These are phyloP conservation scores for Colletotrichum camelliae DNA, from an alignment of 2,329 filamentous ascomycete species.

Conservation along the genomic window DNA sequence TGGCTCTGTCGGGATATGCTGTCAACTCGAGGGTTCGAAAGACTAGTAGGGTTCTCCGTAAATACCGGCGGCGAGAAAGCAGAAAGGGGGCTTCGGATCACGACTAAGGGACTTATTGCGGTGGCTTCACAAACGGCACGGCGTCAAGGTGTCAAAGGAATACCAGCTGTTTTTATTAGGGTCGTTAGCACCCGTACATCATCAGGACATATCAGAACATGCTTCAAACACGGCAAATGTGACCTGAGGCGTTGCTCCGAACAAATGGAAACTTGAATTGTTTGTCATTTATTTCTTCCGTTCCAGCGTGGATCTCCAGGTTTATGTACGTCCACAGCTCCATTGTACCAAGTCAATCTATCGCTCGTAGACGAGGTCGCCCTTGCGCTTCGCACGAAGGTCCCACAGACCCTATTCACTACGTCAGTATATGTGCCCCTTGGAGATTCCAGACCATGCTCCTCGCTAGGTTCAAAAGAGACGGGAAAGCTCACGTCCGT, in stretches of 20 bases:
- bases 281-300: background rate
- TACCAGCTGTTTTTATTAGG: background rate
- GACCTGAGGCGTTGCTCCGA: background rate
- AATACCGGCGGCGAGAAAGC: background rate
- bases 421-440: slow-evolving; percentile 2
- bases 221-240: background rate
- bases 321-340: slow-evolving; percentile 46
- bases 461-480: background rate
- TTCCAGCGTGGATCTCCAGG: background rate
- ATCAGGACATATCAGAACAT: background rate
- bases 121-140: background rate
- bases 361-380: slow-evolving; percentile 83
- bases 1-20: background rate
- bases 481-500: slow-evolving; percentile 74
- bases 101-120: background rate
- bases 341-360: slow-evolving; percentile 43
- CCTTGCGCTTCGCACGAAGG: slow-evolving; percentile 85
- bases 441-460: no score
- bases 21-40: background rate
- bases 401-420: slow-evolving; percentile 79
- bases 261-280: background rate
- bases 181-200: background rate
- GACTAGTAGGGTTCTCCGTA: background rate
- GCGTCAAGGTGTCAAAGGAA: background rate
- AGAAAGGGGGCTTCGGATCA: background rate